Evolutionary conservation across 257 asterid species (phyloP).

Genomic region (Jacaranda mimosifolia): DNA sequence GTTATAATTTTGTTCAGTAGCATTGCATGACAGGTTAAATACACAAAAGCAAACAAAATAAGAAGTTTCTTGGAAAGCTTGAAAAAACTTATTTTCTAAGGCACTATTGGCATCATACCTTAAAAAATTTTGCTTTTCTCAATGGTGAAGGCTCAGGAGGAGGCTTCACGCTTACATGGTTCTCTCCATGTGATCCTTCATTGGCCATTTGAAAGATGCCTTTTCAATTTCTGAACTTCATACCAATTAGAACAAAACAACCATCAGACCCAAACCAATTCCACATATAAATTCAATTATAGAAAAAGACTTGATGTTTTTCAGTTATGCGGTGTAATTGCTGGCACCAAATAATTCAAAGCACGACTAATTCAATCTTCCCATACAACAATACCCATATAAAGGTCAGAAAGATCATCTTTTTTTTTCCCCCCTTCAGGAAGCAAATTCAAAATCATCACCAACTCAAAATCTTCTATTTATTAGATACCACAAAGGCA

Average conservation of each 20-base stretch:
- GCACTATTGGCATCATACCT: constrained; percentile 45
- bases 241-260: constrained; percentile 5
- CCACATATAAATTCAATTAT: neutral
- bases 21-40: neutral
- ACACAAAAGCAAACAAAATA: neutral
- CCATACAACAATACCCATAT: too few species aligned
- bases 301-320: neutral
- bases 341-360: neutral
- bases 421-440: too few species aligned
- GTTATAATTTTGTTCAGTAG: neutral
- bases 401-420: too few species aligned
- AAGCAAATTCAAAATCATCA: too few species aligned
- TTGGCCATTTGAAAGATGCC: constrained; percentile 53
- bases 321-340: neutral
- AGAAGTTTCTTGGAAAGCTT: neutral
- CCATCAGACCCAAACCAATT: neutral
- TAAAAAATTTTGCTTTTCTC: constrained; percentile 73
- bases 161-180: constrained; percentile 47
- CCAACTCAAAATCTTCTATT: too few species aligned
- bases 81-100: neutral
- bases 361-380: neutral
- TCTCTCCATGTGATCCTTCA: constrained; percentile 50
- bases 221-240: constrained; percentile 25
- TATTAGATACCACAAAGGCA: neutral
- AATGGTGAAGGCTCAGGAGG: constrained; percentile 89